phyloP scores from a whole-genome alignment of 2,329 filamentous ascomycete species.

The Arthrobotrys sphaeroides region DNA sequence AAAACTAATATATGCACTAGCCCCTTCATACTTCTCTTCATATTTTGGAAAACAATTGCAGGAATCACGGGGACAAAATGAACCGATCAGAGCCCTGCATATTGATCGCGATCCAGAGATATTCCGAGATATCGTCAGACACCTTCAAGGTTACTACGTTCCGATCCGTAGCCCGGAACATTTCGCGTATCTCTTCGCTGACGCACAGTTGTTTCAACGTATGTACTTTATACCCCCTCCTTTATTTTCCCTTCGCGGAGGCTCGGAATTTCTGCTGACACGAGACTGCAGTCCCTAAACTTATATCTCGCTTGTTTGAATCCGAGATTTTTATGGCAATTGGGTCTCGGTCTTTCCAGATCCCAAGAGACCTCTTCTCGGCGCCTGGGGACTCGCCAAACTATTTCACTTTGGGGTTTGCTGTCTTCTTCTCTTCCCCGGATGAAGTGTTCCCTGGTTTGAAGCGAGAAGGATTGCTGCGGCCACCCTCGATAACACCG shows the following conservation, averaged over 20 bases:
- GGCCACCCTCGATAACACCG: constrained; percentile 85
- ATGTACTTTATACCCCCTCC: constrained; percentile 59
- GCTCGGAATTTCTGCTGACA: constrained; percentile 12
- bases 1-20: constrained; percentile 65
- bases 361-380: constrained; percentile 86
- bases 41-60: constrained; percentile 88
- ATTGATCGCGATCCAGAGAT: constrained; percentile 92
- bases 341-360: constrained; percentile 85
- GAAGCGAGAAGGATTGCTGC: constrained; percentile 78
- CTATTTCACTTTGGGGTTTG: constrained; percentile 79
- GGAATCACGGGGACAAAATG: constrained; percentile 69
- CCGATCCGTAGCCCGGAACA: constrained; percentile 81
- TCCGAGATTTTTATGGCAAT: constrained; percentile 93
- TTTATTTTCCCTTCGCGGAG: too few relatives aligned
- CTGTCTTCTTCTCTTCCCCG: constrained; percentile 82
- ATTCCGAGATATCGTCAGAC: constrained; percentile 86
- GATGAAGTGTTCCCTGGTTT: constrained; percentile 86
- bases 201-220: constrained; percentile 93
- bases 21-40: constrained; percentile 94
- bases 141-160: constrained; percentile 91
- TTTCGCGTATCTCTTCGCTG: constrained; percentile 91
- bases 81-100: constrained; percentile 81
- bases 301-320: constrained; percentile 90
- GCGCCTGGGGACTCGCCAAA: constrained; percentile 91
- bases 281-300: constrained; percentile 74